Percentiles rank a stretch among this genome's conserved stretches.
phyloP scores from a whole-genome alignment of 2,329 filamentous ascomycete species.

The Ophiobolus disseminans region DNA sequence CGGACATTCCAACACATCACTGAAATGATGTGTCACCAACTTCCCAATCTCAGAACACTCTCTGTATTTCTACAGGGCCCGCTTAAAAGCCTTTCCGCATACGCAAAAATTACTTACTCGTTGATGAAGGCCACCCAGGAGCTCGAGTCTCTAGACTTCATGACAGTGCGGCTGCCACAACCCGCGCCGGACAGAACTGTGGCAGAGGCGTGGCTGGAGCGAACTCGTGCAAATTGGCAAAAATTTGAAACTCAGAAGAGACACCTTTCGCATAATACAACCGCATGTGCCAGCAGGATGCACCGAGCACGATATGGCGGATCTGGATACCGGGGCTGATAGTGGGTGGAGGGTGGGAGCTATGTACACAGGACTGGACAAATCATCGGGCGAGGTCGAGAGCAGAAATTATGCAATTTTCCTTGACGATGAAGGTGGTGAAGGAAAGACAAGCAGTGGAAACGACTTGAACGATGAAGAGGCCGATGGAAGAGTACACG shows the following conservation, averaged over 20 bases:
- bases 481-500: too few species aligned
- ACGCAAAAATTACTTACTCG: neutral
- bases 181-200: neutral
- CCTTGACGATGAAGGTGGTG: too few species aligned
- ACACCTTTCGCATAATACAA: neutral
- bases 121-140: neutral
- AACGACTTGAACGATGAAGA: too few species aligned
- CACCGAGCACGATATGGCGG: slow-evolving; percentile 1
- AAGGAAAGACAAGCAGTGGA: too few species aligned
- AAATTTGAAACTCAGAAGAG: too few species aligned
- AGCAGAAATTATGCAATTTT: neutral
- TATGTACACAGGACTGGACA: neutral
- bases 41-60: neutral
- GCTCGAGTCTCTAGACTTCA: neutral
- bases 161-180: neutral
- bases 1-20: neutral
- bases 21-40: neutral
- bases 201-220: too few species aligned
- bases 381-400: neutral
- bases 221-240: too few species aligned
- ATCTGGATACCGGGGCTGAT: neutral
- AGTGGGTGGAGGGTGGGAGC: slow-evolving; percentile 1
- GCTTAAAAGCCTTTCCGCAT: neutral
- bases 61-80: slow-evolving; percentile 3
- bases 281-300: neutral